Base-by-base conservation (phyloP, 768 basidiomycete genomes). In the Calocera viscosa region DNA sequence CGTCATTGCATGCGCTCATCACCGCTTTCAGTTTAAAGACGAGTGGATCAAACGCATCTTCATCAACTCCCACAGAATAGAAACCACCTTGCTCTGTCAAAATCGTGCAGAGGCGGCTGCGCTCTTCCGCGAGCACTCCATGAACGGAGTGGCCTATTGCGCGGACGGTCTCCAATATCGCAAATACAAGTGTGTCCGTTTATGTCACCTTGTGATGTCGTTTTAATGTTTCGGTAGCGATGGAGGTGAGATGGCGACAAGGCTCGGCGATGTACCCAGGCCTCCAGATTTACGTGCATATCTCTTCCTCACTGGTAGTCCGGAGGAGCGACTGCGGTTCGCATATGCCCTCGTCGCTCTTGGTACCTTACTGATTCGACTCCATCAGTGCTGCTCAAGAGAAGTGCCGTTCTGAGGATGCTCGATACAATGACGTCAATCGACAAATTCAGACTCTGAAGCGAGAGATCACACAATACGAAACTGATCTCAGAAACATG, bases 1-100 rank as follows among this genome's bases (percentile, higher is more conserved):
- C 14, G 22, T 43, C 16, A 7, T 38, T 26, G 28, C 12, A 49
- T 32, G 14, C 32, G 33, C 63, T 70, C 24, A 70, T 38, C 19
- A 69, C 67, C n/a, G 19, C 32, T 38, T 16, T 26, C 70, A 97
- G 93, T 80, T 95, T 68, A 80, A 83, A 16, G 80, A 95, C 70
- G 82, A 82, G 38, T 85, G 84, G 68, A 89, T 94, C 1, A 78
- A 86, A 32, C 90, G 93, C 64, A 80, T 94, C 35, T 74, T 99
- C 49, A 87, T 98, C 76, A 92, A 93, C 74, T 79, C 81, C 64
- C 77, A 78, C 24, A 77, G 74, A 49, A 90, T 96, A 64, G 96
- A 99, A 75, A 79, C 81, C 17, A 82, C 80, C 1, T 75, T 92
- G 10, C 80, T 98, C 24, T 84, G 88, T 0, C 72, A 71, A 1